Evolutionary conservation across 2,329 filamentous ascomycete species (phyloP), one percentile per base, ranked within the genome.

Genomic region (Trichophyton benhamiae): DNA sequence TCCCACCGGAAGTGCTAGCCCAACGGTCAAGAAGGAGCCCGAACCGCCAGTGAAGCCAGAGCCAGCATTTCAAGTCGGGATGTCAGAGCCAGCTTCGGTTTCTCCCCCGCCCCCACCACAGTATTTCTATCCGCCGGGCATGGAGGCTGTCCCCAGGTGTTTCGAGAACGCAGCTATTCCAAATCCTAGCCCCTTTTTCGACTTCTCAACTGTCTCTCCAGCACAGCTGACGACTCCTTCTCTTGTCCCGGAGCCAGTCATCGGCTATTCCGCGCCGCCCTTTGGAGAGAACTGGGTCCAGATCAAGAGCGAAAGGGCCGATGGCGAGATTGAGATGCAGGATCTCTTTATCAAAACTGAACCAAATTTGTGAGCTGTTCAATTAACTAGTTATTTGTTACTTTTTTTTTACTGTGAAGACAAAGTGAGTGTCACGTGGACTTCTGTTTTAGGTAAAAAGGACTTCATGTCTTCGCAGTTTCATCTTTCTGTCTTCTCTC

Each of bases 271-370:
- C 13, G 48, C 53, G 11, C 62, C 63, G 11, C 63, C 58, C 25
- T 62, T 61, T 57, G 63, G 65, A 17, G 62, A 60, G 46, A 61
- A 64, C 15, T 72, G 69, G 69, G 61, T 64, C 30, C 63, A 64
- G 13, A 61, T 69, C 17, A 72, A 71, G 63, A 38, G 57, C 8
- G 69, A 71, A 52, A 63, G 60, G 11, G 44, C 33, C 8, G 61
- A 65, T 15, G 60, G 38, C 15, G 65, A 65, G 25, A 60, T 46
- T 8, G 59, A 42, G 9, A 55, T 65, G n/a, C 20, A 59, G 17
- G 64, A 68, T 42, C 55, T 66, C 13, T 58, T 65, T 6, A 64
- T 71, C 42, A 71, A 71, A 53, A 52, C 60, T 27, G 68, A 72
- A 27, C 57, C 59, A 11, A 30, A 58, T n/a, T 25, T 60, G 48